These are phyloP conservation scores for Fraxinus baroniana DNA, from an alignment of 305 asterid genomes.

Conservation along the genomic window DNA sequence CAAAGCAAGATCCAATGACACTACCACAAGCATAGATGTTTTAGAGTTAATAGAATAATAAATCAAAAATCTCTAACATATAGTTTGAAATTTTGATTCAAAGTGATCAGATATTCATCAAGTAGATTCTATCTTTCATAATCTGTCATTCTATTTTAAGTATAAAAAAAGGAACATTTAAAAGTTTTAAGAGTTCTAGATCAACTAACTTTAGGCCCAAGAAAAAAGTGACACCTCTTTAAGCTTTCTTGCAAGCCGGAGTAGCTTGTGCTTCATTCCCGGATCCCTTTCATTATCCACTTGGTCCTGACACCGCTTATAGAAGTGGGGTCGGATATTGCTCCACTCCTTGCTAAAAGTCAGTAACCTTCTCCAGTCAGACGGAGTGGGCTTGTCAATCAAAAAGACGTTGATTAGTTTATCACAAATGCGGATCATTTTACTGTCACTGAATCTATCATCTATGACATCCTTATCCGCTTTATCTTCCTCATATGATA, in stretches of 20 bases:
- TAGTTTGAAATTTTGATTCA: neutral
- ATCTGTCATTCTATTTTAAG: neutral
- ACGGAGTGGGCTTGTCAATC: constrained; percentile 86
- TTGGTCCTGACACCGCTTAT: constrained; percentile 62
- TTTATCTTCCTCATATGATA: constrained; percentile 15
- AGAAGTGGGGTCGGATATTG: constrained; percentile 75
- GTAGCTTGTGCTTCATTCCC: constrained; percentile 73
- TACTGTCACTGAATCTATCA: constrained; percentile 49
- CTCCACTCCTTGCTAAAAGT: constrained; percentile 87
- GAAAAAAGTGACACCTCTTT: constrained; percentile 56
- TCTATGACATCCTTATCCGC: constrained; percentile 26
- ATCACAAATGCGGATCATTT: constrained; percentile 73
- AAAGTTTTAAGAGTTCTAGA: constrained; percentile 4
- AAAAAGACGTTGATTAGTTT: constrained; percentile 78
- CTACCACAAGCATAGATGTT: neutral
- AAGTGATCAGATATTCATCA: neutral
- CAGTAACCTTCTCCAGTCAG: constrained; percentile 86
- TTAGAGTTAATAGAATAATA: neutral
- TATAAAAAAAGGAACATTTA: neutral
- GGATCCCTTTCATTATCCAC: constrained; percentile 74
- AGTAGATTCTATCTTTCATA: neutral
- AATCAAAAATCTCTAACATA: neutral
- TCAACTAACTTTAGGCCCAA: constrained; percentile 9
- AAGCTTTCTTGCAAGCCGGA: constrained; percentile 79
- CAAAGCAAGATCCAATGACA: neutral